A percentile compares a stretch with the other conserved stretches of the same genome.
Conservation (phyloP, 306 rosid genomes). For the Inga leiocalycina region DNA sequence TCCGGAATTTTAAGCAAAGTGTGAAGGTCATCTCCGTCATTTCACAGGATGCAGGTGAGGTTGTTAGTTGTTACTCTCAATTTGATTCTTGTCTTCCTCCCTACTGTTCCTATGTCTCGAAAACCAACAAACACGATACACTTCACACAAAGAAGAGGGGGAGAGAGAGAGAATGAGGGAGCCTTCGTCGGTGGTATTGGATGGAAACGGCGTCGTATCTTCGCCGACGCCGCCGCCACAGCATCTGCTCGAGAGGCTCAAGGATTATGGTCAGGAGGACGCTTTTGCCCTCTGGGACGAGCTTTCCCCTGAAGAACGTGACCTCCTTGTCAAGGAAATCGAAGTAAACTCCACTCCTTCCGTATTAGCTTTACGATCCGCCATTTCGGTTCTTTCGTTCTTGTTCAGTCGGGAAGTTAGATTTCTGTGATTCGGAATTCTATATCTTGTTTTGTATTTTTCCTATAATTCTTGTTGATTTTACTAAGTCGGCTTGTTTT, state of each 20-base stretch:
- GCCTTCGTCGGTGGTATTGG: conserved; percentile 49
- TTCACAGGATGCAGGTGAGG: conserved; percentile 13
- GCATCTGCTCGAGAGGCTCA: conserved; percentile 82
- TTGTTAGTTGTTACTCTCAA: conserved; percentile 35
- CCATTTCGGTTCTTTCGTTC: not conserved
- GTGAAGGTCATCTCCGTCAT: conserved; percentile 35
- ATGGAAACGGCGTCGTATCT: conserved; percentile 45
- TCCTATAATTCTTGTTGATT: not conserved
- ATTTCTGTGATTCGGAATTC: not conserved
- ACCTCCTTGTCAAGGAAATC: conserved; percentile 80
- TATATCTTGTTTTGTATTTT: not conserved
- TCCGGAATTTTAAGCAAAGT: not conserved
- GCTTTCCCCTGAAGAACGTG: conserved; percentile 80
- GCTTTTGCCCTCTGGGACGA: conserved; percentile 92
- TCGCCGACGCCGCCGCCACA: conserved; percentile 62
- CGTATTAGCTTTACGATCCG: conserved; percentile 2
- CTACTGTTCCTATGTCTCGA: conserved; percentile 44
- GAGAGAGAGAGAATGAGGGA: conserved; percentile 45
- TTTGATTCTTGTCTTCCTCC: conserved; percentile 57
- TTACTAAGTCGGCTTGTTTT: not conserved
- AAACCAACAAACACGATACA: conserved; percentile 4
- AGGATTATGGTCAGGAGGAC: conserved; percentile 97
- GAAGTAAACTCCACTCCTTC: conserved; percentile 45
- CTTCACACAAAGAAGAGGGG: not conserved
- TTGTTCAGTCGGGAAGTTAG: not conserved